Base-by-base conservation (phyloP, 441 rosid species). In the Dalechampia spathulata region DNA sequence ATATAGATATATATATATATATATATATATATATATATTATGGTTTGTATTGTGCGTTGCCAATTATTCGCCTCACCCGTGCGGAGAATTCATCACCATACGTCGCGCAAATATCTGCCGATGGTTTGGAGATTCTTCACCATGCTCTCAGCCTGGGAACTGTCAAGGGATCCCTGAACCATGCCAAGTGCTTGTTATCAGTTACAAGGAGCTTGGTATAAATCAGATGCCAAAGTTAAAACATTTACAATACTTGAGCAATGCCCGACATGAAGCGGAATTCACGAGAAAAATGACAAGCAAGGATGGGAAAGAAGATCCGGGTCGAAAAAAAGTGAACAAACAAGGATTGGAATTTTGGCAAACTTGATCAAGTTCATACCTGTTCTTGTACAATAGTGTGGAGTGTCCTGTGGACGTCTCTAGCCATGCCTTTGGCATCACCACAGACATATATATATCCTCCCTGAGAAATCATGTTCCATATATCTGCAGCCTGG, bases 91-190 rank as follows among this genome's bases (percentile, higher is more conserved):
- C 23, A 48, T 77, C 57, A 87, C 95, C 95, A 87, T 43, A 93
- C 97, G 50, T 93, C 99, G 21, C 99, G 96, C 2, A 87, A 74
- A 71, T 93, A 93, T 68, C 97, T 76, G 32, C 96, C 95, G 15
- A 54, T 82, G 79, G 66, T 90, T 75, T 93, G 99, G 58, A 93
- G 82, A 66, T 81, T 83, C 77, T 93, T 93, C 72, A 93, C 95
- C 79, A 87, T 75, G 76, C 87, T 70, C 75, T 93, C 99, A 0
- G 96, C 87, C 66, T 79, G 76, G 0, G 99, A 85, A 60, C 76
- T 73, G 68, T 85, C 86, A 3, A 90, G 64, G 22, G 91, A 77
- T 67, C 99, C 99, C 99, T 93, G 83, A 20, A 51, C 26, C 58
- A 60, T n/a, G n/a, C n/a, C n/a, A n/a, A n/a, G n/a, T n/a, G n/a